Evolutionary conservation across 2,329 filamentous ascomycete species (phyloP).

Genomic region (Knufia petricola): DNA sequence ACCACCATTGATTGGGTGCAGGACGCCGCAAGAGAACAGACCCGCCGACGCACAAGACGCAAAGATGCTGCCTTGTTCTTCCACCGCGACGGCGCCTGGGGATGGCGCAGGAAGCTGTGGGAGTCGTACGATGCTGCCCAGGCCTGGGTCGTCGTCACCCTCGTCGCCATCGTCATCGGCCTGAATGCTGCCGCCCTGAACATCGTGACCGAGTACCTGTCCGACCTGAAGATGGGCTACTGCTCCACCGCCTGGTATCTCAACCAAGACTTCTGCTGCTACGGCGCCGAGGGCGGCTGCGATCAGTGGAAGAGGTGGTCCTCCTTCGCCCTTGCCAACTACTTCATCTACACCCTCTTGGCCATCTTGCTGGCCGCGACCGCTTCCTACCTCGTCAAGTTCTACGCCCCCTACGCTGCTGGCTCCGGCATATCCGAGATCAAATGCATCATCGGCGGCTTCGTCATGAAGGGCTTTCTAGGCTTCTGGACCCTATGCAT

Average conservation of each 20-base stretch:
- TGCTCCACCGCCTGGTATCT: slow-evolving; percentile 93
- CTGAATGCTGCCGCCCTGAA: slow-evolving; percentile 88
- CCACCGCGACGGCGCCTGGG: slow-evolving; percentile 56
- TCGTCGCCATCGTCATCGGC: slow-evolving; percentile 85
- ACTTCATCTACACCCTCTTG: slow-evolving; percentile 78
- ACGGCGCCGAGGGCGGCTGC: slow-evolving; percentile 86
- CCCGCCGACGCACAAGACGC: slow-evolving; percentile 65
- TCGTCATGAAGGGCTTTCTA: slow-evolving; percentile 97
- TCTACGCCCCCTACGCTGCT: slow-evolving; percentile 89
- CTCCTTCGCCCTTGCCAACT: slow-evolving; percentile 66
- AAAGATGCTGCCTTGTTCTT: slow-evolving; percentile 64
- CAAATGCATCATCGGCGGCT: slow-evolving; percentile 97
- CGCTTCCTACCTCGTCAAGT: slow-evolving; percentile 75
- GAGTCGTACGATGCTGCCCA: slow-evolving; percentile 93
- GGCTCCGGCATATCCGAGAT: slow-evolving; percentile 97
- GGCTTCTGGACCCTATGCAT: slow-evolving; percentile 86
- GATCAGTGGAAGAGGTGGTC: slow-evolving; percentile 86
- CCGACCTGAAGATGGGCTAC: slow-evolving; percentile 91
- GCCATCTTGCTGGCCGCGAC: slow-evolving; percentile 73
- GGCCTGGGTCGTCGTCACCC: slow-evolving; percentile 92
- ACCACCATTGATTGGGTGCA: slow-evolving; percentile 97
- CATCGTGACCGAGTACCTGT: slow-evolving; percentile 93
- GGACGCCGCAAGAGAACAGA: slow-evolving; percentile 83
- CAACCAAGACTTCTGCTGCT: slow-evolving; percentile 96
- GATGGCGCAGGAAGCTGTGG: slow-evolving; percentile 71